Percentiles rank a stretch among this genome's conserved stretches.
Evolutionary conservation across 2,329 filamentous ascomycete genomes (phyloP).

Genomic region (Aspergillus aculeatinus): DNA sequence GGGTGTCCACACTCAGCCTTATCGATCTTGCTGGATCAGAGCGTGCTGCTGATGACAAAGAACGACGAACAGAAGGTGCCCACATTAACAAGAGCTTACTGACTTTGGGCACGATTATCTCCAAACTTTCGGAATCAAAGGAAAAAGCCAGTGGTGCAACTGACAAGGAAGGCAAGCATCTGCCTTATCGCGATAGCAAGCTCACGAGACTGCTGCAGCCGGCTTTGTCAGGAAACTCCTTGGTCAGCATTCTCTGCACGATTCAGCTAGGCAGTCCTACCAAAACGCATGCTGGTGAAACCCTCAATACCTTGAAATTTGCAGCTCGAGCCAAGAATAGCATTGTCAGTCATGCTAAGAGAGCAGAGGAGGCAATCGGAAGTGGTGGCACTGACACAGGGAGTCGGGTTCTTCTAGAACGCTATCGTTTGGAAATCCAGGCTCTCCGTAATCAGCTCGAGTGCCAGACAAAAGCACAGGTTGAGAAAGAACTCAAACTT

Average conservation of each 20-base stretch:
- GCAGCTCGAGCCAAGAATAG: constrained; percentile 96
- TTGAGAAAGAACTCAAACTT: constrained; percentile 61
- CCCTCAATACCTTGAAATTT: constrained; percentile 94
- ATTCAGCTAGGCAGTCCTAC: constrained; percentile 80
- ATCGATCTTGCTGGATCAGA: constrained; percentile 97
- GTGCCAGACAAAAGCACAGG: constrained; percentile 68
- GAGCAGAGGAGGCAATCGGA: constrained; percentile 82
- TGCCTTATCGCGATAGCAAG: constrained; percentile 97
- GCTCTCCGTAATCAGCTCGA: constrained; percentile 80
- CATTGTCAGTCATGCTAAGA: constrained; percentile 95
- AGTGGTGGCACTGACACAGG: constrained; percentile 75
- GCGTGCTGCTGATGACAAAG: constrained; percentile 91
- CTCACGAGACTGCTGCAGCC: constrained; percentile 89
- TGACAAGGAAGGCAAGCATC: constrained; percentile 85
- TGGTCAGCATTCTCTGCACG: constrained; percentile 96
- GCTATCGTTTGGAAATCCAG: constrained; percentile 89
- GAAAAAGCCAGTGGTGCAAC: constrained; percentile 71
- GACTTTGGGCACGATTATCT: constrained; percentile 92
- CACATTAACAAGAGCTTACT: constrained; percentile 98
- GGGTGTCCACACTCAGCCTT: constrained; percentile 89
- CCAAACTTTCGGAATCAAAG: constrained; percentile 83
- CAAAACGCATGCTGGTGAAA: constrained; percentile 79
- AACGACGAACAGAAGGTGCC: constrained; percentile 87
- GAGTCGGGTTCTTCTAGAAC: constrained; percentile 81
- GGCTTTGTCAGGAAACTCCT: constrained; percentile 85